Evolutionary conservation across 164 flowering plant species (phyloP), one percentile per base, ranked within the genome.

Genomic region (Nymphaea colorata): DNA sequence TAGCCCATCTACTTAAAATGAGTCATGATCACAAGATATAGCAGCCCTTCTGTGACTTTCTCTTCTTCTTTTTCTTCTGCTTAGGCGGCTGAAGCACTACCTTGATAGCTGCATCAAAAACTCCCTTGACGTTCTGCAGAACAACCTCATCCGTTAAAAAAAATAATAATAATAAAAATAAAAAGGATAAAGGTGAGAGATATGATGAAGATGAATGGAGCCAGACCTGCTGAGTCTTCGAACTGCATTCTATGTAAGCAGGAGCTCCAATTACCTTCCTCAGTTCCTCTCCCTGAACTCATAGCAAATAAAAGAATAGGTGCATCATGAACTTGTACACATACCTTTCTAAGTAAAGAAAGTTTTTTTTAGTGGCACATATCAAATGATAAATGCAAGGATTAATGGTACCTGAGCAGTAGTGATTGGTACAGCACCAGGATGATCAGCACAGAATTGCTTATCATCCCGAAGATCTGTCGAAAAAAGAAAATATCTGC

Each of bases 61-160:
- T 80, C 84, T 85, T 86, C 83, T 82, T 86, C 71, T 77, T 87
- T 82, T 85, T 85, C 86, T 80, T 87, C 71, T 85, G 87, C 79
- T 90, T 90, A 2, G 96, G 86, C 4, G 96, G 96, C 77, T 87
- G 91, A 53, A 88, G 85, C 73, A 90, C 97, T 62, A 90, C 95
- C 76, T 88, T 88, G 62, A 90, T 88, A 66, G 97, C 92, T 4
- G 97, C 89, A 79, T 90, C 97, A 66, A 90, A 90, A 18, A 88
- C 97, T 57, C 84, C 90, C 72, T 90, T 90, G 72, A 90, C 93
- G 77, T 90, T 90, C 97, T 90, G 89, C 44, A 43, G 16, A 44
- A 44, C 57, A 51, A 51, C 14, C 57, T 15, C 57, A 51, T 51
- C 57, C 57, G 3, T 15, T 8, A 2, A 7, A 51, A 8, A 51